These are phyloP conservation scores for Pichia sp. DNA, from an alignment of 1,139 yeast species.

Conservation along the genomic window DNA sequence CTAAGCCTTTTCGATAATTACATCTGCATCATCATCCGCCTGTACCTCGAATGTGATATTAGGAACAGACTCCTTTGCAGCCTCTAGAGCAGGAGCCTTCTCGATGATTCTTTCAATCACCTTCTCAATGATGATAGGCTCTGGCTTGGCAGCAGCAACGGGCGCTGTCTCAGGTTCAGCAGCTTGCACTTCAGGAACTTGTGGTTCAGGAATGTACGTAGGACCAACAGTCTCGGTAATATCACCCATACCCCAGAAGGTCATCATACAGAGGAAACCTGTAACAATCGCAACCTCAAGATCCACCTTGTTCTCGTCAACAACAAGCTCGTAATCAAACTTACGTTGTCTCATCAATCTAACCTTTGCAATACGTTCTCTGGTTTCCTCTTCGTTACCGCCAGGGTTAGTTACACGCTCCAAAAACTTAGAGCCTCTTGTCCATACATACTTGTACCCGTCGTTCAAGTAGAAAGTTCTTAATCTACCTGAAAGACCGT, in stretches of 20 bases:
- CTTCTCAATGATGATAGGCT: constrained; percentile 12
- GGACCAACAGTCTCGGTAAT: constrained; percentile 54
- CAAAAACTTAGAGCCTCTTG: constrained; percentile 45
- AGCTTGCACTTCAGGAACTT: constrained; percentile 3
- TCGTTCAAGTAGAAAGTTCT: constrained; percentile 46
- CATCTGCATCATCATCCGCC: constrained; percentile 30
- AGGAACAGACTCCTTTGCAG: constrained; percentile 16
- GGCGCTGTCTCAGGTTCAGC: constrained; percentile 11
- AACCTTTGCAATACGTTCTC: constrained; percentile 52
- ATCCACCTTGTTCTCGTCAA: constrained; percentile 47
- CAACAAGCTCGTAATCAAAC: constrained; percentile 54
- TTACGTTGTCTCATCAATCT: constrained; percentile 55
- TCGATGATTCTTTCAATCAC: constrained; percentile 12
- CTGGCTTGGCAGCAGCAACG: constrained; percentile 2
- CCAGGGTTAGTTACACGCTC: constrained; percentile 52
- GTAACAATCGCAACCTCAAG: constrained; percentile 52
- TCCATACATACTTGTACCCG: constrained; percentile 56
- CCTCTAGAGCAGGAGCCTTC: background rate
- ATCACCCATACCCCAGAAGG: constrained; percentile 60
- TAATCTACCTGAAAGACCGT: constrained; percentile 37
- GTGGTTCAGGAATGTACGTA: constrained; percentile 32
- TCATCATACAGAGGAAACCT: constrained; percentile 56
- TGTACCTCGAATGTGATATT: constrained; percentile 29
- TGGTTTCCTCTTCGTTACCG: constrained; percentile 51
- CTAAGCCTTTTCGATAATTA: constrained; percentile 28